phyloP scores from a whole-genome alignment of 2,329 filamentous ascomycete genomes.

The Aaosphaeria arxii region DNA sequence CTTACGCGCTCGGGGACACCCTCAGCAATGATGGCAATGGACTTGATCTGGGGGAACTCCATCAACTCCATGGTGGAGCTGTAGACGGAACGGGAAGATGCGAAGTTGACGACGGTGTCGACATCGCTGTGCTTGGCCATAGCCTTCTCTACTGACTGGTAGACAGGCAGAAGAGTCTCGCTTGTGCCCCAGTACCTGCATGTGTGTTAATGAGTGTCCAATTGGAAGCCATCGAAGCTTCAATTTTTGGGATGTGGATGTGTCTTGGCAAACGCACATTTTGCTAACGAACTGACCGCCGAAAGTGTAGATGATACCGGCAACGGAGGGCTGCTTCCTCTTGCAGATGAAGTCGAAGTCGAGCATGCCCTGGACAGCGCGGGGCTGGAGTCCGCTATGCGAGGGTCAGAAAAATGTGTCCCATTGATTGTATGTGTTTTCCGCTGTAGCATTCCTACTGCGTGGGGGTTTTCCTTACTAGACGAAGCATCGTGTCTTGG shows the following conservation, averaged over 20 bases:
- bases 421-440: neutral
- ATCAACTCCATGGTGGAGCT: constrained; percentile 98
- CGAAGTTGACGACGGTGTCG: constrained; percentile 98
- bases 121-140: constrained; percentile 96
- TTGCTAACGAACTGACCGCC: constrained; percentile 99
- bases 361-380: constrained; percentile 65
- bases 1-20: constrained; percentile 96
- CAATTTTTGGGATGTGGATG: no score
- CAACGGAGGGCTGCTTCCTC: constrained; percentile 91
- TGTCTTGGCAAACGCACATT: constrained; percentile 61
- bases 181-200: constrained; percentile 94
- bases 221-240: neutral
- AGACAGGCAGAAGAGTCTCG: constrained; percentile 97
- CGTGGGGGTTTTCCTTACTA: constrained; percentile 59
- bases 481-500: constrained; percentile 99
- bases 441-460: constrained; percentile 1
- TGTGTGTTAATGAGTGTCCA: neutral
- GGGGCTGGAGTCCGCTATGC: constrained; percentile 82
- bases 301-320: constrained; percentile 99
- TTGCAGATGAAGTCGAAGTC: constrained; percentile 99
- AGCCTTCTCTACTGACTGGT: constrained; percentile 90
- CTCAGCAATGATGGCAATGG: constrained; percentile 98
- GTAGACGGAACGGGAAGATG: constrained; percentile 97
- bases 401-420: neutral
- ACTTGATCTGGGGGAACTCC: constrained; percentile 95